A percentile compares a stretch with the other conserved stretches of the same genome.
These are phyloP conservation scores for Rhexocercosporidium sp. DNA, from an alignment of 2,329 filamentous ascomycete species.

Conservation along the genomic window DNA sequence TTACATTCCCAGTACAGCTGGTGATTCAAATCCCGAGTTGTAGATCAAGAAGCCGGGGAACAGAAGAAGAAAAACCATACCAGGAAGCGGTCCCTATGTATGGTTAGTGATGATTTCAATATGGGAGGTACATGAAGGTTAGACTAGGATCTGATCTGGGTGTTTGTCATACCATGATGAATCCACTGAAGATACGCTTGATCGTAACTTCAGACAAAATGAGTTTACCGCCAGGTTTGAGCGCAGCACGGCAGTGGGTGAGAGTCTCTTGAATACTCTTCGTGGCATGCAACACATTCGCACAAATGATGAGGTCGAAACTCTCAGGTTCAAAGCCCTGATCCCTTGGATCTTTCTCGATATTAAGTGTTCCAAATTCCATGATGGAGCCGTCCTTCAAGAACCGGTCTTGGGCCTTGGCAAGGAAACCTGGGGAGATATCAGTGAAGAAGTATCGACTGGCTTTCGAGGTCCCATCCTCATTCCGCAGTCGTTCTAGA, in stretches of 20 bases:
- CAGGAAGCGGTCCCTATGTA: too few relatives aligned
- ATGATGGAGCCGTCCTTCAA: constrained; percentile 30
- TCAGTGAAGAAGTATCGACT: constrained; percentile 35
- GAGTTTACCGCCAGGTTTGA: constrained; percentile 40
- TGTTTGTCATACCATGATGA: constrained; percentile 15
- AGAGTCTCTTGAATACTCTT: constrained; percentile 35
- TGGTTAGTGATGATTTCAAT: too few relatives aligned
- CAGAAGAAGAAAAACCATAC: too few relatives aligned
- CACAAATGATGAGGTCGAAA: constrained; percentile 36
- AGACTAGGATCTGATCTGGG: too few relatives aligned
- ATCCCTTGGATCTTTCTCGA: constrained; percentile 22
- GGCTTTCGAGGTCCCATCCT: not conserved
- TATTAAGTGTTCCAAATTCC: constrained; percentile 39
- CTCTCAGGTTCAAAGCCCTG: constrained; percentile 32
- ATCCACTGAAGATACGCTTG: constrained; percentile 19
- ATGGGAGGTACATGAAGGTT: too few relatives aligned
- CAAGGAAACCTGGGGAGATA: constrained; percentile 42
- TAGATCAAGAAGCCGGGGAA: too few relatives aligned
- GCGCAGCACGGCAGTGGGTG: constrained; percentile 35
- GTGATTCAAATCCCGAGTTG: too few relatives aligned
- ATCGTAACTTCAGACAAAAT: constrained; percentile 38
- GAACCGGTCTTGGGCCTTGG: constrained; percentile 34
- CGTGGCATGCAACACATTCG: constrained; percentile 37
- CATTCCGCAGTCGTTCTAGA: constrained; percentile 9
- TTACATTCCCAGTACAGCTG: too few relatives aligned